phyloP scores from a whole-genome alignment of 2,329 filamentous ascomycete species.

The Fusarium sp. region DNA sequence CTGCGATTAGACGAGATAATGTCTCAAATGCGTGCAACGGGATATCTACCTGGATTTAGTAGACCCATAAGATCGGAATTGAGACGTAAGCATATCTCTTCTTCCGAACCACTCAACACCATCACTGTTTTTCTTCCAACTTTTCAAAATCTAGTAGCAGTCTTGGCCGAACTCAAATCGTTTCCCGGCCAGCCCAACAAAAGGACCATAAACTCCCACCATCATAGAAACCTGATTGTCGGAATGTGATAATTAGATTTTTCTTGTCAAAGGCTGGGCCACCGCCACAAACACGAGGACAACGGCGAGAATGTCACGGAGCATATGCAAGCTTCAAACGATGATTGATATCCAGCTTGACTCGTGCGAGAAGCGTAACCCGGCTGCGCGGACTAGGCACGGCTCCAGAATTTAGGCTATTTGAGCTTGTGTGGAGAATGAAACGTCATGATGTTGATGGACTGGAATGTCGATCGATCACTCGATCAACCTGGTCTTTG shows the following conservation, averaged over 20 bases:
- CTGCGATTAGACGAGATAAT: neutral
- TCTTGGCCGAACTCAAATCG: neutral
- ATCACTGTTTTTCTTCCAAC: neutral
- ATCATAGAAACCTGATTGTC: neutral
- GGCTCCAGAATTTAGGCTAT: constrained; percentile 26
- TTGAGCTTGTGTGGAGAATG: constrained; percentile 12
- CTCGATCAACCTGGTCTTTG: constrained; percentile 10
- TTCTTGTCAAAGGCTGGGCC: neutral
- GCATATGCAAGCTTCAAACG: neutral
- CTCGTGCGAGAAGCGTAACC: neutral
- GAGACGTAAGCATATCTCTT: too few species aligned
- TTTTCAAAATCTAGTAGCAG: neutral
- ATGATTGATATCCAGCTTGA: neutral
- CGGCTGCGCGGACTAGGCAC: neutral
- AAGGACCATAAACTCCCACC: neutral
- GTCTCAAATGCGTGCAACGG: neutral
- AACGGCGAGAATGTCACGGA: constrained; percentile 11
- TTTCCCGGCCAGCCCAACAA: constrained; percentile 9
- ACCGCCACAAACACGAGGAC: constrained; percentile 23
- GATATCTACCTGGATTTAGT: neutral
- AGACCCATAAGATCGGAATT: neutral
- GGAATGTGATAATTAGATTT: constrained; percentile 24
- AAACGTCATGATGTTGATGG: constrained; percentile 16
- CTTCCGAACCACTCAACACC: too few species aligned
- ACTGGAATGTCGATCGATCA: constrained; percentile 13